Percentiles rank a stretch among this genome's conserved stretches.
Conservation (phyloP, 2,329 filamentous ascomycete species). For the Xylariaceae sp. region DNA sequence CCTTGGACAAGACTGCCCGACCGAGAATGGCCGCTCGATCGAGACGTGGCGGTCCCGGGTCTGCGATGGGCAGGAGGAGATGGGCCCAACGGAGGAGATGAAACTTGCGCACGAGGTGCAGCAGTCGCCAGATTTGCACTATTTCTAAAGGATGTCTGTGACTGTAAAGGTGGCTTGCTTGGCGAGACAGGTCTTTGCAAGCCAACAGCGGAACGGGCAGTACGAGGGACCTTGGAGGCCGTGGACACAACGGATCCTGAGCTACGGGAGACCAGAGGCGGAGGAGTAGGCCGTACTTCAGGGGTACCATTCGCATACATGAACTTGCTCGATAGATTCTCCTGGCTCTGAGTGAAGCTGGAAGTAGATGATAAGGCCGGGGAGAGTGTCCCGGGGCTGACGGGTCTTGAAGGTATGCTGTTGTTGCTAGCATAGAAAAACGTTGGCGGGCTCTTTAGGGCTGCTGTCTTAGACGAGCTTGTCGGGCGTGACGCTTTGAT, state of each 20-base stretch:
- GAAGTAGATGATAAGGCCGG: constrained; percentile 29
- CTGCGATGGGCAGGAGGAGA: constrained; percentile 37
- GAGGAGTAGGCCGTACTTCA: constrained; percentile 40
- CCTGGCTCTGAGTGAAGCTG: constrained; percentile 31
- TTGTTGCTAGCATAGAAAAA: constrained; percentile 58
- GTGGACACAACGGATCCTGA: constrained; percentile 48
- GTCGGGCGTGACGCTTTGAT: constrained; percentile 49
- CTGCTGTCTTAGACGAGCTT: constrained; percentile 22
- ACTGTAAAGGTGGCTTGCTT: constrained; percentile 38
- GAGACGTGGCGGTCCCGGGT: constrained; percentile 42
- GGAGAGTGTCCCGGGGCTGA: constrained; percentile 33
- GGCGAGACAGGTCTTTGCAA: constrained; percentile 51
- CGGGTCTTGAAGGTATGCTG: constrained; percentile 38
- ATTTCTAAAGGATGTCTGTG: constrained; percentile 19
- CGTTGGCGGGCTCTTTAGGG: constrained; percentile 40
- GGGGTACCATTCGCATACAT: constrained; percentile 70
- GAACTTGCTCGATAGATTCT: constrained; percentile 60
- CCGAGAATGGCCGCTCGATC: constrained; percentile 39
- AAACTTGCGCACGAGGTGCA: constrained; percentile 30
- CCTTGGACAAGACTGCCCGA: constrained; percentile 36
- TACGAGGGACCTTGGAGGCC: constrained; percentile 33
- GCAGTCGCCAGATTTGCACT: constrained; percentile 19
- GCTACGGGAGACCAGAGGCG: constrained; percentile 37
- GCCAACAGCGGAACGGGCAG: constrained; percentile 39
- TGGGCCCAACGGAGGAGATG: constrained; percentile 37